phyloP scores from a whole-genome alignment of 257 asterid genomes.

The Solanum lignicaule region DNA sequence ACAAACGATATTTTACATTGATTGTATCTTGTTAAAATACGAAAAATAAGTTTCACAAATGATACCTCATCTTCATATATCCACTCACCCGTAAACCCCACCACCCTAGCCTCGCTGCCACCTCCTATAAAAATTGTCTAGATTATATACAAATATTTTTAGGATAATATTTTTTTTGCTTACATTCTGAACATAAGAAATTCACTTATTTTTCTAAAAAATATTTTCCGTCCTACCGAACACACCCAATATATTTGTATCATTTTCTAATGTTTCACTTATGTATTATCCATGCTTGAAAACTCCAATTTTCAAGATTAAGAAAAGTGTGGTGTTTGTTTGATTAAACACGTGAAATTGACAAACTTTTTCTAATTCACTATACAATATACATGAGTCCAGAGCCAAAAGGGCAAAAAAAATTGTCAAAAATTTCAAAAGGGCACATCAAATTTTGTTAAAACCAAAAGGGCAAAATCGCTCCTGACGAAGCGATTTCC shows the following conservation, averaged over 20 bases:
- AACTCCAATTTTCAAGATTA: background rate
- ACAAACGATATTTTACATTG: background rate
- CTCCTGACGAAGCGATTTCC: too few species aligned
- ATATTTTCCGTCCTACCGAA: background rate
- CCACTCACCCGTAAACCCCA: background rate
- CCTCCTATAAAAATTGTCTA: background rate
- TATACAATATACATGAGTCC: background rate
- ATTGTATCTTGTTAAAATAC: background rate
- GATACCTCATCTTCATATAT: background rate
- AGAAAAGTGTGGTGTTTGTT: background rate
- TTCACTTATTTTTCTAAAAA: background rate
- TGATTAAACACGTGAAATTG: background rate
- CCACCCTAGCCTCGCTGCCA: background rate
- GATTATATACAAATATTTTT: background rate
- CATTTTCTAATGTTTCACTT: background rate
- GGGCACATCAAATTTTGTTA: too few species aligned
- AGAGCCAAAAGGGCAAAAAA: too few species aligned
- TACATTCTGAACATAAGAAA: background rate
- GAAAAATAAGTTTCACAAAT: background rate
- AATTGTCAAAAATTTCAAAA: too few species aligned
- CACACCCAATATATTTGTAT: background rate
- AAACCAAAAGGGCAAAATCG: too few species aligned
- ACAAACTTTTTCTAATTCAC: background rate
- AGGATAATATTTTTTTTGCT: background rate
- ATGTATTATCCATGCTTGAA: background rate